Evolutionary conservation across 2,329 filamentous ascomycete species (phyloP), one percentile per base, ranked within the genome.

Genomic region (Eurotiales sp.): DNA sequence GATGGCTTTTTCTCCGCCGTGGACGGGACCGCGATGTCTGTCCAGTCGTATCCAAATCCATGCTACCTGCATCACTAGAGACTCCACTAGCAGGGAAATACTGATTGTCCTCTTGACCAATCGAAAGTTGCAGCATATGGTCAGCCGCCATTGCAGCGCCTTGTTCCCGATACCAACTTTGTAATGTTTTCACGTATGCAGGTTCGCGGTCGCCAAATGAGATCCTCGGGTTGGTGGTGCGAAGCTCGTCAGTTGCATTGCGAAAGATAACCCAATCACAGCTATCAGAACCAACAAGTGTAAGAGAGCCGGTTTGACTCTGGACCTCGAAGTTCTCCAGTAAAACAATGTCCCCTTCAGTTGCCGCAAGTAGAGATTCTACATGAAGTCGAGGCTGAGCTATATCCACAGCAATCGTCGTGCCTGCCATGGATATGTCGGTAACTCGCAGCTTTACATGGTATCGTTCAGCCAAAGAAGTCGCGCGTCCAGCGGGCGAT

Each of bases 251-350:
- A n/a, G 51, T 36, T 10, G 57, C 57, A 34, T 57, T 57, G 32
- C 61, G 55, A 56, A 77, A 76, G 4, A 77, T 71, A 8, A 69
- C 73, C 75, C 75, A 78, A 10, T 73, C 67, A 52, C 74, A 76
- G 14, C 64, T 64, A 11, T 71, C 64, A 2, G 61, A 63, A 56
- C 71, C 76, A 44, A 72, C 56, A 2, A 78, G 63, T 52, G 68
- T 67, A 46, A 73, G 60, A 6, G 64, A 66, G 55, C 70, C 66
- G 12, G 72, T 63, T 44, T 67, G 61, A 52, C 63, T 72, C 36
- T 70, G 65, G 8, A 77, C 71, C 52, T 71, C 70, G 58, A 77
- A 74, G 52, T 76, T 67, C 12, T 74, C 68, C 8, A 78, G 64
- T 2, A 78, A 60, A 29, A 78, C 60, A 2, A 67, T 64, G 53